A percentile compares a stretch with the other conserved stretches of the same genome.
Evolutionary conservation across 116 monocot species (phyloP).

Genomic region (Papilionanthe hybrid): DNA sequence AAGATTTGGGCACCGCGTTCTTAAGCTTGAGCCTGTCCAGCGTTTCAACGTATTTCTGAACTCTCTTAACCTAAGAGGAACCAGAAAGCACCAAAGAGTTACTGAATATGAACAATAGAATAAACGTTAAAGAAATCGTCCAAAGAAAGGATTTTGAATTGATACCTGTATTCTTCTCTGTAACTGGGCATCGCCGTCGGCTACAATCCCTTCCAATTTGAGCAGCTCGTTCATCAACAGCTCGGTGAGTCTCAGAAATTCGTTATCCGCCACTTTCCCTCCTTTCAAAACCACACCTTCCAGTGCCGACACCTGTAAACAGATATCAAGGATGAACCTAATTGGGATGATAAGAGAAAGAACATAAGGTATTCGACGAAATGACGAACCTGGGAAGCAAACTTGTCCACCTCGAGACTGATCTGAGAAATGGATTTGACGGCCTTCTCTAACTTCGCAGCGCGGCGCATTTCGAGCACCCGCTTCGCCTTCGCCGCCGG

Average conservation of each 20-base stretch:
- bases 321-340: neutral
- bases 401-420: slow-evolving; percentile 30
- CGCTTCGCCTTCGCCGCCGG: slow-evolving; percentile 33
- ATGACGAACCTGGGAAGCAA: slow-evolving; percentile 28
- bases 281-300: slow-evolving; percentile 71
- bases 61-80: slow-evolving; percentile 56
- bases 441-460: slow-evolving; percentile 29
- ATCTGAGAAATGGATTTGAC: slow-evolving; percentile 23
- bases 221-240: slow-evolving; percentile 72
- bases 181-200: slow-evolving; percentile 58
- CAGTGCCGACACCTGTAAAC: slow-evolving; percentile 46
- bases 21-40: slow-evolving; percentile 77
- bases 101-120: neutral
- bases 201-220: slow-evolving; percentile 64
- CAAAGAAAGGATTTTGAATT: neutral
- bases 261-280: slow-evolving; percentile 65
- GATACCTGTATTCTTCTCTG: slow-evolving; percentile 78
- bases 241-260: slow-evolving; percentile 62
- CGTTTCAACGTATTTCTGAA: slow-evolving; percentile 83
- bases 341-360: neutral
- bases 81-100: neutral
- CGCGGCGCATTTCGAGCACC: slow-evolving; percentile 29
- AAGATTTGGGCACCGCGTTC: slow-evolving; percentile 36
- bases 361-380: neutral
- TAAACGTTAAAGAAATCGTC: neutral